Conservation (phyloP, 202 grass and related monocot species). For the Dendrocalamus latiflorus region DNA sequence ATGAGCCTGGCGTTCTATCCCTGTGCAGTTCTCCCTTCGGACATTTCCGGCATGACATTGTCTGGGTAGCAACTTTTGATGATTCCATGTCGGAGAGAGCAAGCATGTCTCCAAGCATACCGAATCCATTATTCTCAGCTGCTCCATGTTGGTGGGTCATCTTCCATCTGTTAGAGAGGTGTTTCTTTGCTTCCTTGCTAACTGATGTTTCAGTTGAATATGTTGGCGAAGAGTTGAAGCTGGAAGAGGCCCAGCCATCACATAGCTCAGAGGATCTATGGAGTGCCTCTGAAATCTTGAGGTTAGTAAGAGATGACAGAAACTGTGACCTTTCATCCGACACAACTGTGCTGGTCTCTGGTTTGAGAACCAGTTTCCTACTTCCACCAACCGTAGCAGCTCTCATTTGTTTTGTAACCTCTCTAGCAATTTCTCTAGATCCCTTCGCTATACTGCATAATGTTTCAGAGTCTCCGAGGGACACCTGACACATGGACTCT, state of each 20-base stretch:
- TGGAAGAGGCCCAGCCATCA: too few species aligned
- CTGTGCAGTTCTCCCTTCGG: slow-evolving; percentile 31
- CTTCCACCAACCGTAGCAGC: slow-evolving; percentile 29
- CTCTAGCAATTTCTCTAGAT: slow-evolving; percentile 84
- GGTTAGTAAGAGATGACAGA: slow-evolving; percentile 30
- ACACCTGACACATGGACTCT: slow-evolving; percentile 33
- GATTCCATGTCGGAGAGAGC: slow-evolving; percentile 55
- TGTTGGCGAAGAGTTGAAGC: too few species aligned
- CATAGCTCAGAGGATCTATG: too few species aligned
- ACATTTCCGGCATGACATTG: slow-evolving; percentile 13
- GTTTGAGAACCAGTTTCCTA: slow-evolving; percentile 33
- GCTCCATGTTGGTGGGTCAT: slow-evolving; percentile 38
- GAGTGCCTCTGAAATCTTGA: slow-evolving; percentile 36
- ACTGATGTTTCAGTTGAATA: too few species aligned
- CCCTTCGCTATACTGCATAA: slow-evolving; percentile 35
- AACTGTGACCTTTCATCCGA: slow-evolving; percentile 34
- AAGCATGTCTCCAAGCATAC: slow-evolving; percentile 77
- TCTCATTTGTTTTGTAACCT: slow-evolving; percentile 69
- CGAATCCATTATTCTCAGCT: slow-evolving; percentile 29
- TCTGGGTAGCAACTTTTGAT: slow-evolving; percentile 12
- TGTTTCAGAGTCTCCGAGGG: slow-evolving; percentile 35
- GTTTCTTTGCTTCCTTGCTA: too few species aligned
- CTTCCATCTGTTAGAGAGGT: too few species aligned
- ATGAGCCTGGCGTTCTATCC: slow-evolving; percentile 29
- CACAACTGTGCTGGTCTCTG: slow-evolving; percentile 22